Base-by-base conservation (phyloP, 192 early-diverging fungal species). In the Backusella circina region DNA sequence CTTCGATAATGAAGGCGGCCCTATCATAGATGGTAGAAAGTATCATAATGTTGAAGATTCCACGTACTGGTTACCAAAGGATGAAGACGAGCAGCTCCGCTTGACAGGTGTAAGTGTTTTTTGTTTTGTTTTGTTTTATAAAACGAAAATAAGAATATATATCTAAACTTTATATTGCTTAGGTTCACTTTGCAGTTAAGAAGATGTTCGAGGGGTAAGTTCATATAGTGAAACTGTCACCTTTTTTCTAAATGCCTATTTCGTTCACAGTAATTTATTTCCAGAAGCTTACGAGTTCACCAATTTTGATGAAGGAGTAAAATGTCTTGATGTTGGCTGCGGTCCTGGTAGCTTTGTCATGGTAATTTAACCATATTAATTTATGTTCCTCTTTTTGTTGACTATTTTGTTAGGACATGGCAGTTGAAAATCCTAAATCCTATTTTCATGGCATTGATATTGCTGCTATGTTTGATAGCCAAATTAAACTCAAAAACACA, bases 161-260 rank as follows among this genome's bases (percentile, higher is more conserved):
- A 31, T 54, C 21, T 28, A 26, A 65, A 6, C 13, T 18, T 65
- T 16, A 12, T 57, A 15, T 57, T 47, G n/a, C 21, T 41, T 41
- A 80, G 79, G 65, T 72, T 67, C 79, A 80, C 37, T 80, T 80
- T 57, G 65, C 75, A 23, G 31, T 72, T 18, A 80, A 80, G 23
- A 51, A 70, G 28, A 35, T 75, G 23, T 70, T 75, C 3, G 44
- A 44, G 2, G 74, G 74, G 74, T 79, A 79, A 73, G 9, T 1
- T 28, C 10, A 54, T 10, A 26, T 54, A 54, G 21, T 10, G 21
- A 54, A 23, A 26, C 3, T 1, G 65, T 33, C 5, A 32, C 2
- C 44, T 39, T 44, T 35, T 37, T 28, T 64, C n/a, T 23, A 31
- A 39, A 16, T 21, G 6, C 21, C 9, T 31, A 28, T 23, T 61